Evolutionary conservation across 345 rosid genomes (phyloP).

Genomic region (Iberis pinnata): DNA sequence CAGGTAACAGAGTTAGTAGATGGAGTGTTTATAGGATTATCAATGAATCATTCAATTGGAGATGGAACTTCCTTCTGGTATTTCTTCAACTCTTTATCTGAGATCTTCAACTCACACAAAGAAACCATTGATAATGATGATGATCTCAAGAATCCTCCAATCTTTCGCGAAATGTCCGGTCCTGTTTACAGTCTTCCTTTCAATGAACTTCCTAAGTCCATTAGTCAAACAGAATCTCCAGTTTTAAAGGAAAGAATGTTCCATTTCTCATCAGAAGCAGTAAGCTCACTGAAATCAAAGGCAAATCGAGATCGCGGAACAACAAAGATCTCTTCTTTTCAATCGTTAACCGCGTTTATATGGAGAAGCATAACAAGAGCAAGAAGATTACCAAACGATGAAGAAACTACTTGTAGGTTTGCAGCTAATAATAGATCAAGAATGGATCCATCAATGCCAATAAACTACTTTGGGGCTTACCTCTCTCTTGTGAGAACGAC

Average conservation of each 20-base stretch:
- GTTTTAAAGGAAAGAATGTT: slow-evolving; percentile 45
- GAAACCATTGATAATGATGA: not conserved
- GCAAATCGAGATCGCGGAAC: slow-evolving; percentile 51
- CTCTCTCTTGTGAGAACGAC: slow-evolving; percentile 26
- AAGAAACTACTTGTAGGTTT: slow-evolving; percentile 41
- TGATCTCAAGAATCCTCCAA: slow-evolving; percentile 43
- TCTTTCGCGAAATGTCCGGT: slow-evolving; percentile 33
- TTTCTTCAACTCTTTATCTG: slow-evolving; percentile 57
- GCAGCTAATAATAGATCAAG: slow-evolving; percentile 44
- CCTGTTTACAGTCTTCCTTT: slow-evolving; percentile 43
- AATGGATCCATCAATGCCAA: slow-evolving; percentile 41
- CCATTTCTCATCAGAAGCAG: slow-evolving; percentile 50
- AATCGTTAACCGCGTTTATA: slow-evolving; percentile 42
- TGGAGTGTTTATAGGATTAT: slow-evolving; percentile 63
- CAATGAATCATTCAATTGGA: slow-evolving; percentile 53
- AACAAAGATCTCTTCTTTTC: slow-evolving; percentile 55
- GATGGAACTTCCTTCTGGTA: slow-evolving; percentile 73
- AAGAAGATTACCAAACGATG: slow-evolving; percentile 31
- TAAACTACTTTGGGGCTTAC: slow-evolving; percentile 49
- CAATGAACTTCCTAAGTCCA: slow-evolving; percentile 28
- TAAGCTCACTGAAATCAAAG: slow-evolving; percentile 42
- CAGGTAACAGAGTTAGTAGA: slow-evolving; percentile 61
- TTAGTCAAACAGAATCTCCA: slow-evolving; percentile 31
- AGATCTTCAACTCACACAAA: slow-evolving; percentile 44
- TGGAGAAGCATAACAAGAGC: slow-evolving; percentile 59